Evolutionary conservation across 305 asterid species (phyloP), one percentile per base, ranked within the genome.

Genomic region (Fraxinus dipetala): DNA sequence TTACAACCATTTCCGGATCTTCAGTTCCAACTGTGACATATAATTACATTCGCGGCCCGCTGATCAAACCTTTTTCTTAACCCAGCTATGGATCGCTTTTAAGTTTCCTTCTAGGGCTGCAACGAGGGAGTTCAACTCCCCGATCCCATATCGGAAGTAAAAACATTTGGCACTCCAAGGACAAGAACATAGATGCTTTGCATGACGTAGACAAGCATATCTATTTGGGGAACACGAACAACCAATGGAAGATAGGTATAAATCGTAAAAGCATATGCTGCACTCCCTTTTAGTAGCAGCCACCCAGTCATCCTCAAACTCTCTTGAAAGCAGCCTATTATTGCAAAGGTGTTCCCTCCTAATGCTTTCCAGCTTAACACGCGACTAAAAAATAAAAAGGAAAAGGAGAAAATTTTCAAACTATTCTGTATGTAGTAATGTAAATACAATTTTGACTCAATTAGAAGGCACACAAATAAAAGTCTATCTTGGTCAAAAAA

Each of bases 161-260:
- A 90, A 87, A 78, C 10, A 81, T 85, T 87, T 92, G 80, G 85
- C 77, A 14, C 78, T 67, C 93, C 93, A 91, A 65, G 89, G 24
- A 83, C 97, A 93, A 38, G 89, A 78, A 78, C 98, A 93, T 40
- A 91, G 88, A 82, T 82, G 87, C 82, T 89, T 93, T 59, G 90
- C 87, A 74, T 95, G 98, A 40, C 56, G 84, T 34, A 86, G 87
- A 83, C 98, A 96, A 69, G 93, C 74, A 36, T 88, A 92, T 83
- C 67, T 86, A 54, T 79, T 87, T 13, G 95, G 93, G 48, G 95
- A 94, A 82, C 98, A 96, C 4, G 87, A 76, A 81, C 99, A 94
- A 9, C 87, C 79, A 51, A 89, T 87, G 7, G 90, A 90, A 56
- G 98, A 93, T 76, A 94, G 88, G 91, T 92, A 89, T 70, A 94